phyloP scores from a whole-genome alignment of 2,329 filamentous ascomycete species.

The Penicillium sp. region DNA sequence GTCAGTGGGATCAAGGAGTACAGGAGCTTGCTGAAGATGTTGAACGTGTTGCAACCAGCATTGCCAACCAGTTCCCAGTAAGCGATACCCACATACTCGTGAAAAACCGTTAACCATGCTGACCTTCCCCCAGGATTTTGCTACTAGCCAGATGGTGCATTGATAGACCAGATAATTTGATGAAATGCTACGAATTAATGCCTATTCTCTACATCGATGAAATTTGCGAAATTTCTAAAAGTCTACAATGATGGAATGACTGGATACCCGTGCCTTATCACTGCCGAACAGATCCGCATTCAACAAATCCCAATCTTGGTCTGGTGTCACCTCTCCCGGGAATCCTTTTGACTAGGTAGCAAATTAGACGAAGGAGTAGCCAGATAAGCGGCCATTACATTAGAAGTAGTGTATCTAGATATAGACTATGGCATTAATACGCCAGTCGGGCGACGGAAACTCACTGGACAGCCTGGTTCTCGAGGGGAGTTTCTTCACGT shows the following conservation, averaged over 20 bases:
- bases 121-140: conserved; percentile 35
- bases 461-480: too few relatives aligned
- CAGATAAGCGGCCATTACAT: not conserved
- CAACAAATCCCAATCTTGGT: too few relatives aligned
- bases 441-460: too few relatives aligned
- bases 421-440: too few relatives aligned
- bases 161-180: conserved; percentile 25
- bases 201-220: not conserved
- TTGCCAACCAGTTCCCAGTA: conserved; percentile 80
- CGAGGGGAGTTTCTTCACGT: too few relatives aligned
- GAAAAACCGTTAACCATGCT: conserved; percentile 6
- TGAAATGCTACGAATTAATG: conserved; percentile 18
- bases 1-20: conserved; percentile 88
- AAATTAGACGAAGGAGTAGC: not conserved
- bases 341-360: too few relatives aligned
- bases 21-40: conserved; percentile 85
- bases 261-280: too few relatives aligned
- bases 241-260: not conserved
- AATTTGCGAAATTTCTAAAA: not conserved
- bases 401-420: too few relatives aligned
- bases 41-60: conserved; percentile 78
- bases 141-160: conserved; percentile 41
- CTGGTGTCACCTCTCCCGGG: too few relatives aligned
- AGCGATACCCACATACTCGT: conserved; percentile 32
- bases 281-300: too few relatives aligned